Evolutionary conservation across 805 yeast genomes (phyloP).

Genomic region (Yarrowia porcina): DNA sequence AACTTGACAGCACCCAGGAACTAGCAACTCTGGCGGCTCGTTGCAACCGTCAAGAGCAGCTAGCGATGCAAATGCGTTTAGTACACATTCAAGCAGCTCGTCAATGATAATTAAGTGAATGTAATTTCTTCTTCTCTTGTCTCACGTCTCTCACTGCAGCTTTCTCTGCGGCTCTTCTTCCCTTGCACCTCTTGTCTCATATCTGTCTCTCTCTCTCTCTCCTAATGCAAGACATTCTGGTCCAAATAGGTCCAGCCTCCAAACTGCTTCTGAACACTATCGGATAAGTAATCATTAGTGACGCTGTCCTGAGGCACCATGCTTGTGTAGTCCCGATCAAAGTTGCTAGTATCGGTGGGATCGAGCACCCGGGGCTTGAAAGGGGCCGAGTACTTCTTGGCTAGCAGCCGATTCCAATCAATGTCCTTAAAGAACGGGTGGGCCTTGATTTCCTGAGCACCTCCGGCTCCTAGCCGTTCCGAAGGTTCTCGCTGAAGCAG

Average conservation of each 20-base stretch:
- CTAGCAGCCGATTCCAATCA: constrained; percentile 79
- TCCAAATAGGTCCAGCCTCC: constrained; percentile 93
- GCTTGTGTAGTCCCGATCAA: constrained; percentile 80
- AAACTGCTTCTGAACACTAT: constrained; percentile 91
- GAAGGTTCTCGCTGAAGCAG: constrained; percentile 82
- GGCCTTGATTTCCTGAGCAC: constrained; percentile 76
- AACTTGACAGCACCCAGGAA: not conserved
- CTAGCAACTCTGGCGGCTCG: not conserved
- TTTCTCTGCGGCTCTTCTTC: no score
- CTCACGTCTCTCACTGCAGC: no score
- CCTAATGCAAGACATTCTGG: constrained; percentile 13
- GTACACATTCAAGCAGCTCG: not conserved
- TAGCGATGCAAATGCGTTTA: not conserved
- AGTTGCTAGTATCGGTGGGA: constrained; percentile 82
- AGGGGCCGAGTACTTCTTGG: constrained; percentile 91
- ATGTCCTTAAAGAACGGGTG: constrained; percentile 86
- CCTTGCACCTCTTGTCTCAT: no score
- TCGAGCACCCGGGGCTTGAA: constrained; percentile 90
- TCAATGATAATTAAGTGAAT: not conserved
- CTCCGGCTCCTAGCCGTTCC: constrained; percentile 69
- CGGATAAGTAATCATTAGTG: constrained; percentile 89
- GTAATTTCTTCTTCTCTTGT: not conserved
- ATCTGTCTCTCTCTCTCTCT: not conserved
- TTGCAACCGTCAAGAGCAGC: not conserved
- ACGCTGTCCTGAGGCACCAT: constrained; percentile 95